These are phyloP conservation scores for Penicillium alfredii DNA, from an alignment of 495 filamentous ascomycete genomes.

Conservation along the genomic window DNA sequence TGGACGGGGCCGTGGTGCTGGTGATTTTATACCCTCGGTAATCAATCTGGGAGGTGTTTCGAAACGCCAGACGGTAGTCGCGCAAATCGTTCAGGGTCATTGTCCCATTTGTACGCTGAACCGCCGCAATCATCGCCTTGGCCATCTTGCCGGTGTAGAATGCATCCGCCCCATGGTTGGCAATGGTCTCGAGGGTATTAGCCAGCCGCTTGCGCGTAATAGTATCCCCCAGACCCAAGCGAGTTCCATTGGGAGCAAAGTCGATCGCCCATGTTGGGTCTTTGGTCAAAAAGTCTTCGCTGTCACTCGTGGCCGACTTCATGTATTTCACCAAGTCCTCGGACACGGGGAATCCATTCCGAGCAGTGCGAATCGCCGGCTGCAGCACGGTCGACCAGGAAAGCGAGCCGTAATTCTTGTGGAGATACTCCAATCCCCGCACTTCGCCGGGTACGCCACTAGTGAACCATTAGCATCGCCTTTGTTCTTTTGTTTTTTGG, in stretches of 20 bases:
- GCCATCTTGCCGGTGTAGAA: slow-evolving; percentile 75
- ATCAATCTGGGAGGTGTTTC: slow-evolving; percentile 56
- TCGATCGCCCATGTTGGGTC: slow-evolving; percentile 78
- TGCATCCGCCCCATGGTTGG: slow-evolving; percentile 57
- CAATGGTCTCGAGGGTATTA: slow-evolving; percentile 69
- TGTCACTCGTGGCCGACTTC: slow-evolving; percentile 33
- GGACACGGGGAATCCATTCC: slow-evolving; percentile 66
- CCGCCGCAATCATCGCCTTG: slow-evolving; percentile 61
- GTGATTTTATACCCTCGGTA: slow-evolving; percentile 68
- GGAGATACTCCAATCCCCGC: slow-evolving; percentile 67
- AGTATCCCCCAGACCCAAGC: slow-evolving; percentile 62
- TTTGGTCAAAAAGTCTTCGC: slow-evolving; percentile 58
- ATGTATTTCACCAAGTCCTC: slow-evolving; percentile 68
- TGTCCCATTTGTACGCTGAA: slow-evolving; percentile 63
- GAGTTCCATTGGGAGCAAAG: slow-evolving; percentile 76
- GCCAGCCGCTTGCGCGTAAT: slow-evolving; percentile 77
- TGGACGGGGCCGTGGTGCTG: slow-evolving; percentile 63
- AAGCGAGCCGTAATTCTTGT: slow-evolving; percentile 63
- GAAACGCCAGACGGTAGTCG: slow-evolving; percentile 58
- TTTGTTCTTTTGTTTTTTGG: too few species aligned
- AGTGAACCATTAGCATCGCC: background rate
- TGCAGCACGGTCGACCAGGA: slow-evolving; percentile 64
- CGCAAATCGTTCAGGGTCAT: slow-evolving; percentile 76
- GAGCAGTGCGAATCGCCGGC: slow-evolving; percentile 68
- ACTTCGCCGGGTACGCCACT: slow-evolving; percentile 81